Percentiles rank a stretch among this genome's conserved stretches.
phyloP scores from a whole-genome alignment of 1,139 yeast genomes.

The Pichia sp. region DNA sequence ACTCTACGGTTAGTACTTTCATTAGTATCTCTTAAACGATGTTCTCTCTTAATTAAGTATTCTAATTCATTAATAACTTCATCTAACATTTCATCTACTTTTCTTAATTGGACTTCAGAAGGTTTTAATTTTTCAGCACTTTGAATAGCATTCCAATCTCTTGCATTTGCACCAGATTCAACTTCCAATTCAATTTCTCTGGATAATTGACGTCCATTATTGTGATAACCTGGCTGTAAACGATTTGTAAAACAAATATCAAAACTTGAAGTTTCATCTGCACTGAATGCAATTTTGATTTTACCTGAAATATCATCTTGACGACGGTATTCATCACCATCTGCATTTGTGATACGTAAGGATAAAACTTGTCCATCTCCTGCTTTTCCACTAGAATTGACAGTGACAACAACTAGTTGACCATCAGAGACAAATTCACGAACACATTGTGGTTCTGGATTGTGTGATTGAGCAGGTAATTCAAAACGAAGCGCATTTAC shows the following conservation, averaged over 20 bases:
- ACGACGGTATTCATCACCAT: constrained; percentile 66
- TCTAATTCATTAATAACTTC: constrained; percentile 75
- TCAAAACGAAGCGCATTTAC: constrained; percentile 27
- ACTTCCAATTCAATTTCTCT: constrained; percentile 83
- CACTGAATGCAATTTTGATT: constrained; percentile 71
- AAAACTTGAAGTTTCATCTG: constrained; percentile 75
- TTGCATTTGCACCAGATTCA: constrained; percentile 93
- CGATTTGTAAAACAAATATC: constrained; percentile 86
- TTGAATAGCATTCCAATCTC: constrained; percentile 96
- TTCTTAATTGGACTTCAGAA: constrained; percentile 79
- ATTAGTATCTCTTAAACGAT: constrained; percentile 89
- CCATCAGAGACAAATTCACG: constrained; percentile 85
- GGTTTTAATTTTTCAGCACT: constrained; percentile 92
- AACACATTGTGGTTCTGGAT: constrained; percentile 54
- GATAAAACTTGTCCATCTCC: constrained; percentile 84
- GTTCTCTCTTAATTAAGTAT: constrained; percentile 83
- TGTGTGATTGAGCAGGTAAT: constrained; percentile 25
- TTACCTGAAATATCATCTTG: constrained; percentile 61
- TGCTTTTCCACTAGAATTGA: constrained; percentile 61
- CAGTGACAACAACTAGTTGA: constrained; percentile 78
- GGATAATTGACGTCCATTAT: constrained; percentile 34
- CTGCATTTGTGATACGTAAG: constrained; percentile 54
- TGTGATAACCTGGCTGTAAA: constrained; percentile 36
- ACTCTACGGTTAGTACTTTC: constrained; percentile 89
- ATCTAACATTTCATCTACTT: constrained; percentile 73